Base-by-base conservation (phyloP, 257 asterid genomes). In the Anisodus tanguticus region DNA sequence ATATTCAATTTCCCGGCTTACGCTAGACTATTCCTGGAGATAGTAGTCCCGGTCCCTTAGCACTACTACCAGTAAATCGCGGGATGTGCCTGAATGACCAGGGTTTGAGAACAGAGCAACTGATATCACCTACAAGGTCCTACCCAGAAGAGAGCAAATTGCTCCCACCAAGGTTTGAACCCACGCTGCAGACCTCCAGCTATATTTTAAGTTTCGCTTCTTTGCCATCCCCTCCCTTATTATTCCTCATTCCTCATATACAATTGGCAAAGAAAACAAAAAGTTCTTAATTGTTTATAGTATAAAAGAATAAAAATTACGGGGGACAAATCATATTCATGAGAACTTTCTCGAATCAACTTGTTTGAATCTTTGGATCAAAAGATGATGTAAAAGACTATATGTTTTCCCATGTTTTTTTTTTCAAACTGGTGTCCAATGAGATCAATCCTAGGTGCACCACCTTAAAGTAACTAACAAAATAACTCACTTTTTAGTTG, bases 381-480 rank as follows among this genome's bases (percentile, higher is more conserved):
- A 54, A 67, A 37, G 10, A 37, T 68, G 64, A 53, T 54, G 22
- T 19, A 43, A 71, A 43, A 72, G 57, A 74, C 39, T 5, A 49
- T 22, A 49, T 22, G 62, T 22, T 62, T 62, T 62, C 2, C 10
- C 55, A 51, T 57, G 62, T 79, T 15, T 12, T 41, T 47, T 82
- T 58, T 69, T 22, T 70, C 85, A 83, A 70, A 39, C 51, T 26
- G 83, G 10, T 19, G 17, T 15, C 35, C 86, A 84, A 78, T 78
- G 26, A 78, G 79, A 62, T 78, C 2, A 84, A 78, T 60, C 83
- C 19, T 78, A 60, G 83, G 83, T 84, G 83, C 86, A 70, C 71
- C 59, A 37, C 59, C 51, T 59, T n/a, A 39, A 59, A 80, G 83
- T 57, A 60, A 43, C 72, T 80, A 39, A 80, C 58, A 80, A 80